Percentiles rank a stretch among this genome's conserved stretches.
Conservation (phyloP, 306 rosid species). For the Leucaena leucocephala region DNA sequence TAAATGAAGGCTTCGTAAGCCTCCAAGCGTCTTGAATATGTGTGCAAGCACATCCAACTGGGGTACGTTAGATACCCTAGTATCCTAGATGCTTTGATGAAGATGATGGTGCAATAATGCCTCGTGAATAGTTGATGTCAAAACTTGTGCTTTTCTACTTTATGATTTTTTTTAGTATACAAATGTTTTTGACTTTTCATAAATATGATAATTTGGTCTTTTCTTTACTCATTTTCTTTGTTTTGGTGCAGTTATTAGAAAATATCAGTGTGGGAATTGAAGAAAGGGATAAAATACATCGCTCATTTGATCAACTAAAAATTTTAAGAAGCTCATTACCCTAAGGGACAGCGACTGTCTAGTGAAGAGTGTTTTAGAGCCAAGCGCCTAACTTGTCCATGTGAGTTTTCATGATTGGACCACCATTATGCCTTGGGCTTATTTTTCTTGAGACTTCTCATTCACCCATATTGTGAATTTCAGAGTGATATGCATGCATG, state of each 20-base stretch:
- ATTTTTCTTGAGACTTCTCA: constrained; percentile 10
- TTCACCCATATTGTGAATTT: background rate
- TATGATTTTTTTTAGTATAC: background rate
- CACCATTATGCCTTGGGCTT: background rate
- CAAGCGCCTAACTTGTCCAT: background rate
- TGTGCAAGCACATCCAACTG: background rate
- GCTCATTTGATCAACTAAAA: constrained; percentile 48
- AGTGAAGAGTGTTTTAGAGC: constrained; percentile 22
- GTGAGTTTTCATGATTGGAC: constrained; percentile 38
- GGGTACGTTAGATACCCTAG: background rate
- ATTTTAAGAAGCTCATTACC: constrained; percentile 28
- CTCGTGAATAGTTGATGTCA: background rate
- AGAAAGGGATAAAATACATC: constrained; percentile 52
- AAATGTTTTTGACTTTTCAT: background rate
- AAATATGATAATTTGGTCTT: background rate
- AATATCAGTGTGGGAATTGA: constrained; percentile 49
- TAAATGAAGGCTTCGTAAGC: background rate
- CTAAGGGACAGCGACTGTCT: constrained; percentile 14
- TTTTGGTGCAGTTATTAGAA: constrained; percentile 45
- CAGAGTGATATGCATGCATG: background rate
- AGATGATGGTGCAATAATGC: background rate
- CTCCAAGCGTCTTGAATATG: background rate
- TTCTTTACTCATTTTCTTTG: constrained; percentile 4
- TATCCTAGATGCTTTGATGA: background rate
- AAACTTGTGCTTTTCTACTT: constrained; percentile 11